Base-by-base conservation (phyloP, 2,329 filamentous ascomycete species). In the Bertia moriformis region DNA sequence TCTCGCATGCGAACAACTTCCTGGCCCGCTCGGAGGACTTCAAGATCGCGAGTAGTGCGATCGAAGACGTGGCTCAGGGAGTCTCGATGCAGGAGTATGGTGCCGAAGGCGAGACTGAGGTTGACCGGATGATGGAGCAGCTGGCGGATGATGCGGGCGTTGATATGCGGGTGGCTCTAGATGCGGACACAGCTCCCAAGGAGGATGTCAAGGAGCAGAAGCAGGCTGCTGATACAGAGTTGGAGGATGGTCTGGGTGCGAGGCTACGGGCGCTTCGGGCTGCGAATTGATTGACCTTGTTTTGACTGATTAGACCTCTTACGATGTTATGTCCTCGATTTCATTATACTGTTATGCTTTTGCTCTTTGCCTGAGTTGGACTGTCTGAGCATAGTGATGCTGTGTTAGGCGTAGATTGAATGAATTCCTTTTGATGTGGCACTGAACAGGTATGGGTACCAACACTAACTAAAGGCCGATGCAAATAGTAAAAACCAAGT, bases 31-130 rank as follows among this genome's bases (percentile, higher is more conserved):
- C 51, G 14, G 59, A 62, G 42, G 59, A 62, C 44, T 62, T 62
- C 35, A 62, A 61, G 45, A 60, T 62, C 39, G 59, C 59, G 3
- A 56, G 55, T 18, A 52, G 46, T 40, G 59, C 59, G 15, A 57
- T 62, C 33, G 55, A 60, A 42, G 58, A 60, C 42, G 59, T 62
- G 10, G 55, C 56, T 18, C 51, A 55, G 43, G 58, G 58, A 1
- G 48, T 62, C 5, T 57, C 57, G 38, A 58, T 60, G 56, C 55
- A 59, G 45, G 59, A 62, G 46, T 61, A 62, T 37, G 61, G 60
- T 18, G 60, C 62, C 3, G 58, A 63, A 46, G 59, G 58, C 1
- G 55, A 59, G 41, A 43, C 51, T 1, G 59, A 62, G 36, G 59
- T 62, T 37, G 59, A 62, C 45, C 52, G 52, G 32, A 44, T 62